Evolutionary conservation across 2,329 filamentous ascomycete genomes (phyloP).

Genomic region (Emericellopsis cladophorae): DNA sequence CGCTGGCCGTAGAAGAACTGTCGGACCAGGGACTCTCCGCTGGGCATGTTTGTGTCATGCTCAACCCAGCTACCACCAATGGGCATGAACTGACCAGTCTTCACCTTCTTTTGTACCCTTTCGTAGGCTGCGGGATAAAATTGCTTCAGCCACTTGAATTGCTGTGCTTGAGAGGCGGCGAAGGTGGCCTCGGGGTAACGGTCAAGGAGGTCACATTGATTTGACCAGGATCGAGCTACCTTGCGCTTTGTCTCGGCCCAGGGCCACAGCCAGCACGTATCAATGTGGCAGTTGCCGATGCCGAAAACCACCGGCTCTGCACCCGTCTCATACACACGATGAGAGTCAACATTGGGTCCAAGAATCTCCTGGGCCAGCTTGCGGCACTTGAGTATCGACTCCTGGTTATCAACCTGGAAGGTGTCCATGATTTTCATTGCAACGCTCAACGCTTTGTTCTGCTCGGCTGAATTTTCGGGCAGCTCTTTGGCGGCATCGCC

Average conservation of each 20-base stretch:
- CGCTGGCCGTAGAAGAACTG: conserved; percentile 94
- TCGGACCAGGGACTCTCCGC: conserved; percentile 83
- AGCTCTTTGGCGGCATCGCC: conserved; percentile 87
- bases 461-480: conserved; percentile 74
- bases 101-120: conserved; percentile 82
- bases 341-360: conserved; percentile 67
- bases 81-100: conserved; percentile 81
- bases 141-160: conserved; percentile 94
- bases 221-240: conserved; percentile 90
- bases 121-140: conserved; percentile 82
- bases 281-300: conserved; percentile 95
- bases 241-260: conserved; percentile 97
- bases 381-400: conserved; percentile 67
- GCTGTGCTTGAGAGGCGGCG: conserved; percentile 85
- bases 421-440: conserved; percentile 82
- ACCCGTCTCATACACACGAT: conserved; percentile 69
- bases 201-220: conserved; percentile 91
- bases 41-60: conserved; percentile 95
- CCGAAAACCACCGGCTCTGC: conserved; percentile 69
- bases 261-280: conserved; percentile 97
- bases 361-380: conserved; percentile 76
- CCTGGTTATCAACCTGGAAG: conserved; percentile 70
- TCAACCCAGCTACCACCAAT: conserved; percentile 98
- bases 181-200: conserved; percentile 90
- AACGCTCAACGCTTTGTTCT: conserved; percentile 72